Evolutionary conservation across 345 rosid species (phyloP).

Genomic region (Eucalyptus coolabah): DNA sequence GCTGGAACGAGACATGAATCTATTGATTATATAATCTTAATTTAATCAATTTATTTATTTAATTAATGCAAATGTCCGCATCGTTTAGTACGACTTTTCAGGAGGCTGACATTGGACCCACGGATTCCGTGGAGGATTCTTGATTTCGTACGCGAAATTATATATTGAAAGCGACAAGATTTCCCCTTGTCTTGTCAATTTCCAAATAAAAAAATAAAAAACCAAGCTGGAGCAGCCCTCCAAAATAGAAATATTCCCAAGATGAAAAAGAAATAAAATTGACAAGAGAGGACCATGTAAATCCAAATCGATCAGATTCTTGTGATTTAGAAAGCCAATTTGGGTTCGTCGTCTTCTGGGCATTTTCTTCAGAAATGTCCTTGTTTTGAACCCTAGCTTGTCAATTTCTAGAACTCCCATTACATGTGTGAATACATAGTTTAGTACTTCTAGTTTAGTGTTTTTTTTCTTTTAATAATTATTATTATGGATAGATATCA

Average conservation of each 20-base stretch:
- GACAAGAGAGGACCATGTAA: neutral
- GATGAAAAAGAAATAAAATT: neutral
- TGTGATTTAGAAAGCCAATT: neutral
- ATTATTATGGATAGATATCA: neutral
- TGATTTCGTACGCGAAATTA: neutral
- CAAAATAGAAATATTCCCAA: neutral
- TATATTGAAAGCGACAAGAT: neutral
- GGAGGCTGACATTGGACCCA: neutral
- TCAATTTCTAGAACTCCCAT: neutral
- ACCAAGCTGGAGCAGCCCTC: neutral
- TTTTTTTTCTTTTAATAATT: neutral
- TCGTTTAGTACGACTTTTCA: neutral
- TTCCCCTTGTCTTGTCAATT: neutral
- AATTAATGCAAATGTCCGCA: neutral
- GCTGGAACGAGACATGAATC: neutral
- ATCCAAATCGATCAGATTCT: neutral
- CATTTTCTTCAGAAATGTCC: neutral
- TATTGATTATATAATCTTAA: neutral
- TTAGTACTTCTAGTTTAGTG: neutral
- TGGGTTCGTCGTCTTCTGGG: neutral
- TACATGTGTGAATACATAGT: neutral
- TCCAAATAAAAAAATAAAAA: neutral
- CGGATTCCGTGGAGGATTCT: neutral
- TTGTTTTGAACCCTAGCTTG: neutral
- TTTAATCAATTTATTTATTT: rapidly evolving